Base-by-base conservation (phyloP, 2,329 filamentous ascomycete species). In the Magnaporthiopsis rhizophila region DNA sequence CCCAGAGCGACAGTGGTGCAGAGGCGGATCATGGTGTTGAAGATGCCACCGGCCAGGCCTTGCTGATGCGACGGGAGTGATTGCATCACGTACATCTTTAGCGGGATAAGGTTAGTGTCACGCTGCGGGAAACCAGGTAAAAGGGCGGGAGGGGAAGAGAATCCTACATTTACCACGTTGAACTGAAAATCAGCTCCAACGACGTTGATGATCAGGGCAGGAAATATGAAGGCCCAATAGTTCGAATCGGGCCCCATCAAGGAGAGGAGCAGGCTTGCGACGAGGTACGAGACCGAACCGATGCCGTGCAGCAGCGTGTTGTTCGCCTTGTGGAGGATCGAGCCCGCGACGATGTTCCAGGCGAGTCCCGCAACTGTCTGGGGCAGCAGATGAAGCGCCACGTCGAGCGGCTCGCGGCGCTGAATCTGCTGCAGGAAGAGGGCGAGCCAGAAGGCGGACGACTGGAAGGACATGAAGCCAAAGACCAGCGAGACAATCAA, bases 171-270 rank as follows among this genome's bases (percentile, higher is more conserved):
- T 3, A 84, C 83, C 28, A 90, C 87, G 66, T 89, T 89, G 72
- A 89, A 90, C 65, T 89, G 83, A 45, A 90, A 82, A 70, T 90
- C 88, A 0, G 86, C 86, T 1, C 88, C 88, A 4, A 88, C 76
- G 1, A 89, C 87, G 28, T 82, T 81, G 32, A 90, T 73, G 6
- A 86, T 73, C 56, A 89, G 73, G 0, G 81, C 81, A 0, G 87
- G 86, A 70, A 90, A 90, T 7, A 83, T 79, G 66, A 88, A 85
- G 0, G 81, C 81, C 87, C 87, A 90, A 71, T 90, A 90, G 24
- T 77, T 80, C 64, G 80, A 81, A 12, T 82, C 77, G 1, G 79
- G 71, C 56, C 77, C 74, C 69, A 88, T 84, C 61, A 89, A 79
- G 0, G 84, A 81, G 50, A 86, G 77, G 7, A 90, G 77, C 0